Evolutionary conservation across 2,329 filamentous ascomycete genomes (phyloP), one percentile per base, ranked within the genome.

Genomic region (Exutisphaerella laricina): DNA sequence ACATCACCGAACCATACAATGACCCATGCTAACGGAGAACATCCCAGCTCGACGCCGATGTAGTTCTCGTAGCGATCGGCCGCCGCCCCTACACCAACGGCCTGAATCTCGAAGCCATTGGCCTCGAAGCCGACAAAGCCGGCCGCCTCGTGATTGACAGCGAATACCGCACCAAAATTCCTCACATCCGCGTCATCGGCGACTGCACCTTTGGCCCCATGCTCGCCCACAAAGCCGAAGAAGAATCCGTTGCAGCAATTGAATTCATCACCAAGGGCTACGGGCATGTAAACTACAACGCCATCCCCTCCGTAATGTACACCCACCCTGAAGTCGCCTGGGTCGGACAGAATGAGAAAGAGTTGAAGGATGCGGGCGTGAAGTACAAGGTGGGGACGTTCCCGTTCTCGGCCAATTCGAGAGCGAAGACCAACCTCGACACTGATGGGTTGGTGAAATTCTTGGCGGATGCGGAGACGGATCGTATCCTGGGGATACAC

Each of bases 281-380:
- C 70, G 92, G 92, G 46, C 92, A 98, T 70, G 92, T 98, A 71
- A 98, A 98, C 83, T 98, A 98, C 73, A 87, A 81, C 61, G 87
- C 85, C 68, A 98, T 98, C 64, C 92, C 92, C 54, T 92, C 87
- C 23, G 92, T 98, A 72, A 98, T 98, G 92, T 98, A 98, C 79
- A 97, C 92, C 8, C 84, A 96, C 73, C 92, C 92, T 23, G 92
- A 98, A 70, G 92, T 97, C 54, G 88, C 92, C 25, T 98, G 92
- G 92, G 92, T 98, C 34, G 92, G 92, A 46, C 89, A 96, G 75
- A 96, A 83, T 67, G 92, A 98, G 75, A 85, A 90, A 65, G 92
- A 98, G 58, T 77, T 98, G 54, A 96, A 97, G 79, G 80, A 81
- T 55, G 78, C 84, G 51, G 88, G 87, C 52, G 80, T 94, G 61